Conservation (phyloP, 306 rosid genomes). For the Rosa lucieae region DNA sequence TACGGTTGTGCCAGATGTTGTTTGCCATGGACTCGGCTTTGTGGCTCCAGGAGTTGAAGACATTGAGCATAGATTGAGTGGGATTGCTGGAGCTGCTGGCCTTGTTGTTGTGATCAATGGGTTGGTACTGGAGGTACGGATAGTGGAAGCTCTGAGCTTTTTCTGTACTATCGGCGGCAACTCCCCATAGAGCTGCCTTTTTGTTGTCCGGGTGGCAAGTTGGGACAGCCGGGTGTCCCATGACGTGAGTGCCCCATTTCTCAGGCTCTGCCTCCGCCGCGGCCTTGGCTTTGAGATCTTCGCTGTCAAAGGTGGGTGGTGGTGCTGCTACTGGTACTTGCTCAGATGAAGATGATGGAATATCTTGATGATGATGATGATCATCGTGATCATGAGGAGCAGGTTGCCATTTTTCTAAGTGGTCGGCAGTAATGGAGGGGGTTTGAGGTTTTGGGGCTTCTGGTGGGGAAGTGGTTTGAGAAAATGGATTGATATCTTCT, state of each 20-base stretch:
- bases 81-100: conserved; percentile 20
- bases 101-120: conserved; percentile 29
- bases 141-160: conserved; percentile 35
- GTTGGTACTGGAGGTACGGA: conserved; percentile 46
- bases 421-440: not conserved
- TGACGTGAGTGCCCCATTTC: conserved; percentile 58
- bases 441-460: conserved; percentile 10
- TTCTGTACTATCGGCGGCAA: conserved; percentile 17
- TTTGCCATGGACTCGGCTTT: conserved; percentile 54
- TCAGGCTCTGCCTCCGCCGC: conserved; percentile 12
- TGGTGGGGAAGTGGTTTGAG: conserved; percentile 6
- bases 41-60: conserved; percentile 52
- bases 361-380: not conserved
- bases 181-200: conserved; percentile 55
- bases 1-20: conserved; percentile 60
- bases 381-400: not conserved
- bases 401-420: not conserved
- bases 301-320: not conserved
- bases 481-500: conserved; percentile 19
- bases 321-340: not conserved
- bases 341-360: conserved; percentile 13
- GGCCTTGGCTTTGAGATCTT: conserved; percentile 11
- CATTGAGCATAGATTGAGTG: conserved; percentile 34
- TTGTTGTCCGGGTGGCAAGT: conserved; percentile 47
- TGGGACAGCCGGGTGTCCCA: conserved; percentile 55